phyloP scores from a whole-genome alignment of 2,329 filamentous ascomycete genomes.

The Cercospora nicotianae region DNA sequence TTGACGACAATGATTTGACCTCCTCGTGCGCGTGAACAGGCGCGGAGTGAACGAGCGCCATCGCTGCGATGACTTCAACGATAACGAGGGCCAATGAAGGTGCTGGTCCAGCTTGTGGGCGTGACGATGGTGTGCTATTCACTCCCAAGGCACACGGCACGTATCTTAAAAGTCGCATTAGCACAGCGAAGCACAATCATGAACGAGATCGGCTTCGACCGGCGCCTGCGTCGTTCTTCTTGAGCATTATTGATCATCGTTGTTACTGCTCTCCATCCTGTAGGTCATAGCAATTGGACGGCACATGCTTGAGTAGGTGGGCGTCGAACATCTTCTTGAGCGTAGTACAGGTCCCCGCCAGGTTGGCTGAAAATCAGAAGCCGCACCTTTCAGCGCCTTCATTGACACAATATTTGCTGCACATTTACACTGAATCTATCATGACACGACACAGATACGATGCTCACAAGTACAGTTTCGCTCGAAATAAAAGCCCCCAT shows the following conservation, averaged over 20 bases:
- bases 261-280: neutral
- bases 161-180: neutral
- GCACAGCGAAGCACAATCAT: neutral
- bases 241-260: neutral
- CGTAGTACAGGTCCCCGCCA: neutral
- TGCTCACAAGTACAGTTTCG: slow-evolving; percentile 13
- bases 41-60: neutral
- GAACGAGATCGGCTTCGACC: neutral
- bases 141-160: neutral
- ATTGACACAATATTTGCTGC: slow-evolving; percentile 7
- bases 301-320: neutral
- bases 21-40: neutral
- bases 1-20: neutral
- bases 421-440: slow-evolving; percentile 9
- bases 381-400: slow-evolving; percentile 5
- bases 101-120: neutral
- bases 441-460: slow-evolving; percentile 3
- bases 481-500: slow-evolving; percentile 1
- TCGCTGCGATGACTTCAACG: neutral
- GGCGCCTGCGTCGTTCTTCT: neutral
- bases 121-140: neutral
- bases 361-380: neutral
- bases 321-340: neutral
- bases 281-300: neutral
- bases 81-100: neutral